phyloP scores from a whole-genome alignment of 805 yeast species.

The Spathaspora girioi region DNA sequence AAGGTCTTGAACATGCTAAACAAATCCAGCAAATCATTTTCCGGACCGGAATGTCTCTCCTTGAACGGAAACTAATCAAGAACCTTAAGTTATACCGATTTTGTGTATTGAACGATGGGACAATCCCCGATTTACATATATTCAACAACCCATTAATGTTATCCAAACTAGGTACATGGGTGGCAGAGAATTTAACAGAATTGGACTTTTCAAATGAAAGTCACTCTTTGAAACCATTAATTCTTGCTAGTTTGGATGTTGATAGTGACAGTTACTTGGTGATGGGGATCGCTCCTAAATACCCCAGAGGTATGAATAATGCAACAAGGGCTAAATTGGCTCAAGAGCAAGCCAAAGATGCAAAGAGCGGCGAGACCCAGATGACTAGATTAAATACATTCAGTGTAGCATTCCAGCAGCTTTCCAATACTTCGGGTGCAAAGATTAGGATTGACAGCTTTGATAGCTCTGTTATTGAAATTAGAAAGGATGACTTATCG shows the following conservation, averaged over 20 bases:
- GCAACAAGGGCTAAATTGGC: conserved; percentile 30
- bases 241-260: conserved; percentile 77
- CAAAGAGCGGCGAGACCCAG: conserved; percentile 45
- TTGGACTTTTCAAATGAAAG: conserved; percentile 47
- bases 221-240: conserved; percentile 63
- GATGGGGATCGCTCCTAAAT: conserved; percentile 84
- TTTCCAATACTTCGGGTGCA: conserved; percentile 81
- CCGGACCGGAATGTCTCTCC: conserved; percentile 81
- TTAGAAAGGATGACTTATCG: conserved; percentile 79
- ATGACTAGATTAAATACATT: conserved; percentile 67
- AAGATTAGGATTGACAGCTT: conserved; percentile 89
- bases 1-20: conserved; percentile 85
- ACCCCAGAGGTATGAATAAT: conserved; percentile 47
- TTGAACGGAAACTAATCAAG: conserved; percentile 78
- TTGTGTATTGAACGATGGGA: conserved; percentile 80
- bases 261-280: conserved; percentile 76
- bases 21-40: conserved; percentile 78
- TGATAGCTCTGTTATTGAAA: conserved; percentile 90
- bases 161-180: conserved; percentile 84
- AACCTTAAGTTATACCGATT: conserved; percentile 77
- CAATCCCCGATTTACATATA: conserved; percentile 67
- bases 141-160: conserved; percentile 86
- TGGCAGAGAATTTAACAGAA: conserved; percentile 84
- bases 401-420: conserved; percentile 86
- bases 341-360: conserved; percentile 18